A percentile compares a stretch with the other conserved stretches of the same genome.
Evolutionary conservation across 2,329 filamentous ascomycete species (phyloP).

Genomic region (Talaromyces sp.): DNA sequence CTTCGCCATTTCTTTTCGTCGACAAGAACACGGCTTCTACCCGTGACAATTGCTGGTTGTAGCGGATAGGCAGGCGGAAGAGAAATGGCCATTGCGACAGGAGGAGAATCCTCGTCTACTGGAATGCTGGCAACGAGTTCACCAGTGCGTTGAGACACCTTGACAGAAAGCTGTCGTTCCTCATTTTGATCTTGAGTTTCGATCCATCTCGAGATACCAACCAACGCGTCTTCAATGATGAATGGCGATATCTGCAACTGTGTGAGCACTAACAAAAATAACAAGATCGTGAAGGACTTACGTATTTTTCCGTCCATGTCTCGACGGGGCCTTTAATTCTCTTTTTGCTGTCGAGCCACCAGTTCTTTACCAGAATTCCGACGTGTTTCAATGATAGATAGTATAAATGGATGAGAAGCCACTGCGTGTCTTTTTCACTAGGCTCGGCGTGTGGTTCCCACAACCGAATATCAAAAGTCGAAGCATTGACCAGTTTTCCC

Average conservation of each 20-base stretch:
- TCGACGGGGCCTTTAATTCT: constrained; percentile 76
- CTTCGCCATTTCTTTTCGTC: constrained; percentile 88
- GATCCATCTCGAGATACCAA: constrained; percentile 38
- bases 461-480: constrained; percentile 65
- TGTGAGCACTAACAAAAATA: not conserved
- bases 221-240: constrained; percentile 36
- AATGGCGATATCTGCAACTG: constrained; percentile 36
- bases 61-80: constrained; percentile 81
- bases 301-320: constrained; percentile 78
- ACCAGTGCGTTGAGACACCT: constrained; percentile 63
- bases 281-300: constrained; percentile 56
- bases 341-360: constrained; percentile 78
- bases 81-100: constrained; percentile 74
- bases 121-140: constrained; percentile 83
- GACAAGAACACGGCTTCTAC: constrained; percentile 78
- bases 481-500: constrained; percentile 64
- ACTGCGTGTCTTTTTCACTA: constrained; percentile 71
- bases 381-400: constrained; percentile 74
- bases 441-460: constrained; percentile 58
- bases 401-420: constrained; percentile 80
- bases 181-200: constrained; percentile 45
- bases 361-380: constrained; percentile 72
- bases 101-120: constrained; percentile 79
- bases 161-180: constrained; percentile 57
- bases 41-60: constrained; percentile 68